These are phyloP conservation scores for Cunninghamia lanceolata DNA, from an alignment of 75 land plant species.

Conservation along the genomic window DNA sequence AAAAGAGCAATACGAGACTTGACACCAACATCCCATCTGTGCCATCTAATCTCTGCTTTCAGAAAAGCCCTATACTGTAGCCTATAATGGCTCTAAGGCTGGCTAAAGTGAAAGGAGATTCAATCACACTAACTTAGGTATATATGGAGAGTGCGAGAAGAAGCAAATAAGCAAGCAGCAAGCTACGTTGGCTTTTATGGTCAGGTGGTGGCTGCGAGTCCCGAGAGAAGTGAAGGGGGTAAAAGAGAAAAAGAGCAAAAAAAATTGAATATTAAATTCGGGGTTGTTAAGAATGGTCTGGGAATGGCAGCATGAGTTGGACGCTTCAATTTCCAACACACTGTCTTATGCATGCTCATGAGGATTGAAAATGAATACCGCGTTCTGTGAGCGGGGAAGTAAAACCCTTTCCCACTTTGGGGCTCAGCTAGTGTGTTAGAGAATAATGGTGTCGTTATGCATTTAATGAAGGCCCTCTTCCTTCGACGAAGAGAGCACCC, in stretches of 20 bases:
- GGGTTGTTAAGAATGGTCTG: neutral
- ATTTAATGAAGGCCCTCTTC: neutral
- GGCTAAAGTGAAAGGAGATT: neutral
- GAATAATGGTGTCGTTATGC: neutral
- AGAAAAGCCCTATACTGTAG: neutral
- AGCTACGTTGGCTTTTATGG: neutral
- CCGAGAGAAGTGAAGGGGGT: neutral
- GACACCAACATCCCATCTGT: neutral
- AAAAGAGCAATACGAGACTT: neutral
- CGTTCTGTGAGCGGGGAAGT: neutral
- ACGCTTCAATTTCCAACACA: conserved; percentile 8
- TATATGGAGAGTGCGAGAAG: neutral
- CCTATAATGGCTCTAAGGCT: neutral
- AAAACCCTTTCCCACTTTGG: neutral
- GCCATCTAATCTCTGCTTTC: neutral
- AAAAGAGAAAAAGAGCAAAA: neutral
- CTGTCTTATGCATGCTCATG: neutral
- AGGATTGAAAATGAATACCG: neutral
- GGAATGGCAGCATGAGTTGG: neutral
- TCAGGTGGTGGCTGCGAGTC: neutral
- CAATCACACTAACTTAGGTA: neutral
- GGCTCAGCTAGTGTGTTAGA: neutral
- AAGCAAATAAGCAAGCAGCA: neutral
- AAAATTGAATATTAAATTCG: neutral
- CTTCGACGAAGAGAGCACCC: neutral